Evolutionary conservation across 495 filamentous ascomycete species (phyloP).

Genomic region (Lepidopterella palustris): DNA sequence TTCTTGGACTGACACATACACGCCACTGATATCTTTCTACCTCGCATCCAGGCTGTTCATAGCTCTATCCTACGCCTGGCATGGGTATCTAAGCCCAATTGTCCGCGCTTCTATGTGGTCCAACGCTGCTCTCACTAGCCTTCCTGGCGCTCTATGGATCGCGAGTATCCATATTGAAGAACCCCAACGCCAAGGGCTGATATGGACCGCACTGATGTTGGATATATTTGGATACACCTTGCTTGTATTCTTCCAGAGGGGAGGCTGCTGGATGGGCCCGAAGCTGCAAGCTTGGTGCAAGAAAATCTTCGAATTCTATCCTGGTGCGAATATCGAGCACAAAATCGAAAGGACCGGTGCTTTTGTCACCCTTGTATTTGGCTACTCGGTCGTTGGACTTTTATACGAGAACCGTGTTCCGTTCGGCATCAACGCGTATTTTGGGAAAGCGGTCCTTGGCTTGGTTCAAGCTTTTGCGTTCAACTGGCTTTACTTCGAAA

Average conservation of each 20-base stretch:
- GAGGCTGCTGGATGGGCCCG: conserved; percentile 19
- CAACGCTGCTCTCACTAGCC: conserved; percentile 34
- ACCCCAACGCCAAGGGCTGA: conserved; percentile 40
- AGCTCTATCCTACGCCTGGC: conserved; percentile 39
- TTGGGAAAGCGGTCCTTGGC: conserved; percentile 52
- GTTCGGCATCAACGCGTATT: conserved; percentile 52
- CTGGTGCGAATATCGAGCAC: conserved; percentile 53
- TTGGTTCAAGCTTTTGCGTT: conserved; percentile 53
- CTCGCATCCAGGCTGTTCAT: conserved; percentile 48
- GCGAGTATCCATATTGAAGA: conserved; percentile 45
- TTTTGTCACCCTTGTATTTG: conserved; percentile 55
- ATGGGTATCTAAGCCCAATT: conserved; percentile 46
- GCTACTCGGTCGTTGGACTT: conserved; percentile 51
- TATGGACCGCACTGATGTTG: conserved; percentile 46
- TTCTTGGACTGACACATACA: conserved; percentile 45
- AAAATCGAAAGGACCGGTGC: conserved; percentile 52
- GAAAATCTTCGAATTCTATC: conserved; percentile 50
- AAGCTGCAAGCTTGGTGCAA: conserved; percentile 29
- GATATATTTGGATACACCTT: conserved; percentile 39
- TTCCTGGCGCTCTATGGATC: conserved; percentile 48
- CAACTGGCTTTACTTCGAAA: conserved; percentile 61
- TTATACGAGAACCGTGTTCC: conserved; percentile 47
- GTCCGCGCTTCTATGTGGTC: conserved; percentile 48
- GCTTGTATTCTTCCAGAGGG: conserved; percentile 34
- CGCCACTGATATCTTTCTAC: conserved; percentile 50